Percentiles rank a stretch among this genome's conserved stretches.
Conservation (phyloP, 2,329 filamentous ascomycete species). For the Ophiosphaerella herpotricha region DNA sequence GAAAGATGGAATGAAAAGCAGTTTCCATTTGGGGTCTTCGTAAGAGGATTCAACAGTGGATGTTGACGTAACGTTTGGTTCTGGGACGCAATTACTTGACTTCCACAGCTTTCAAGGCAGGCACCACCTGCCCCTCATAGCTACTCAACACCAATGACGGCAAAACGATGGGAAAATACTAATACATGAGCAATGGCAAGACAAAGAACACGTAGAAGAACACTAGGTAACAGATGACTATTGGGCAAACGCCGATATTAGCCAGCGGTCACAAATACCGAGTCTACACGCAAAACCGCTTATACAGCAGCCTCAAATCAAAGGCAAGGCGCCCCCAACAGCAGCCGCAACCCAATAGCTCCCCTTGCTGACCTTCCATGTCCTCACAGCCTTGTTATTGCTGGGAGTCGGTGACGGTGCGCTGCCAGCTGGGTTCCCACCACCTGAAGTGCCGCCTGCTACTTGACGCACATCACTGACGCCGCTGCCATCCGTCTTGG, state of each 20-base stretch:
- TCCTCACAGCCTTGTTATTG: conserved; percentile 1
- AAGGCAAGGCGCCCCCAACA: conserved; percentile 3
- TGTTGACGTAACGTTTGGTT: neutral
- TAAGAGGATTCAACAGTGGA: neutral
- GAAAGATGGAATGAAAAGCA: neutral
- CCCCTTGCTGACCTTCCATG: conserved; percentile 1
- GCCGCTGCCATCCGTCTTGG: conserved; percentile 35
- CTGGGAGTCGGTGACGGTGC: conserved; percentile 9
- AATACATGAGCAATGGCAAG: no score
- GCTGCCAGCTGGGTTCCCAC: conserved; percentile 11
- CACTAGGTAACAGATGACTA: no score
- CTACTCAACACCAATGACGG: no score
- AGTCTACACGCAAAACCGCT: neutral
- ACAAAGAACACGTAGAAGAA: no score
- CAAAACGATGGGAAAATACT: no score
- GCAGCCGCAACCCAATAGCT: conserved; percentile 13
- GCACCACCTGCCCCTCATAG: no score
- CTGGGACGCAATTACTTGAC: neutral
- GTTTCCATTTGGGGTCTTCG: neutral
- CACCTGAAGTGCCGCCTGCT: conserved; percentile 14
- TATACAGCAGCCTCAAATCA: neutral
- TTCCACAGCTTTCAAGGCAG: no score
- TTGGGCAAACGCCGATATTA: no score
- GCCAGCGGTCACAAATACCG: no score
- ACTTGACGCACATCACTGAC: conserved; percentile 28